Evolutionary conservation across 1,284 basidiomycete genomes (phyloP).

Genomic region (Tilletia indica): DNA sequence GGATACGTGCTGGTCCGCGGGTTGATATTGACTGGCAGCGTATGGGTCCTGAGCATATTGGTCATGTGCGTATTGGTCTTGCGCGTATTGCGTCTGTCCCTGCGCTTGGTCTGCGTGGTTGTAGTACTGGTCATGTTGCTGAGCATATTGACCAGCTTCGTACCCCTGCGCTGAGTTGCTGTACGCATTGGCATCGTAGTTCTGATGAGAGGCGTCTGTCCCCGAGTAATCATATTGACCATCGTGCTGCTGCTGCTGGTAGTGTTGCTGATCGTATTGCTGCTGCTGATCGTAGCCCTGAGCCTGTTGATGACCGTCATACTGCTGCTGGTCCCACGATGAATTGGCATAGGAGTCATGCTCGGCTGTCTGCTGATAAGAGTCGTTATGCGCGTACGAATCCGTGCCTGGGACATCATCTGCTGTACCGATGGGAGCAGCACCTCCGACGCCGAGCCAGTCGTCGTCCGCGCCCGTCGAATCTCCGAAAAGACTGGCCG

Average conservation of each 20-base stretch:
- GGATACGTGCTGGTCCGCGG: too few species aligned
- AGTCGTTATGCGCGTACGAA: background rate
- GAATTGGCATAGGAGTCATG: constrained; percentile 21
- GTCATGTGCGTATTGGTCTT: background rate
- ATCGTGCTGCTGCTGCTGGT: constrained; percentile 22
- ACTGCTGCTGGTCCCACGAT: background rate
- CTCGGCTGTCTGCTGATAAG: background rate
- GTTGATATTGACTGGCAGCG: background rate
- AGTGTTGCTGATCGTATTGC: constrained; percentile 1
- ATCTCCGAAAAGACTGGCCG: constrained; percentile 29
- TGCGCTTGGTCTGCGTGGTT: background rate
- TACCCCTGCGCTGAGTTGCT: constrained; percentile 16
- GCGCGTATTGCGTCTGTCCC: constrained; percentile 8
- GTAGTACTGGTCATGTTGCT: constrained; percentile 6
- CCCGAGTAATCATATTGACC: background rate
- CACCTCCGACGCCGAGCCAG: constrained; percentile 28
- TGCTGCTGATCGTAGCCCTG: constrained; percentile 20
- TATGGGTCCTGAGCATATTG: background rate
- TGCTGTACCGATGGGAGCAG: constrained; percentile 18
- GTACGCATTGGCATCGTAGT: constrained; percentile 17
- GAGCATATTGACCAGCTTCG: constrained; percentile 15
- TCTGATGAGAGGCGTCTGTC: background rate
- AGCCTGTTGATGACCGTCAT: constrained; percentile 9
- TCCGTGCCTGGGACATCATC: background rate
- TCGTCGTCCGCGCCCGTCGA: constrained; percentile 32